A percentile compares a stretch with the other conserved stretches of the same genome.
Evolutionary conservation across 2,329 filamentous ascomycete species (phyloP).

Genomic region (Fusarium buharicum): DNA sequence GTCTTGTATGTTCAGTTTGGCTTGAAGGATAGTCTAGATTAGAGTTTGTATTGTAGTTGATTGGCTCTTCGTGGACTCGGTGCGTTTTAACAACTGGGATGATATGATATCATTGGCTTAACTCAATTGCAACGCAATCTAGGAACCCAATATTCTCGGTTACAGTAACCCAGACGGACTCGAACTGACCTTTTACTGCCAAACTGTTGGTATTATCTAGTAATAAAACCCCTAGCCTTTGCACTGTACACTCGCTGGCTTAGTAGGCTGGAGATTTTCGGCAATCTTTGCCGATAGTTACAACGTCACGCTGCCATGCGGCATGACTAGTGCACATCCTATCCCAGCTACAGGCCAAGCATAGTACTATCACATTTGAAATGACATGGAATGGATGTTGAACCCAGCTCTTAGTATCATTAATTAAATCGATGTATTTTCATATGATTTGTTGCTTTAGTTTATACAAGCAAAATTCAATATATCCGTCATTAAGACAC

Average conservation of each 20-base stretch:
- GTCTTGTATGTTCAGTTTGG: too few species aligned
- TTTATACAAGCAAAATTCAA: too few species aligned
- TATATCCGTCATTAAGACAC: not conserved
- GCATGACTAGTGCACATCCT: slow-evolving; percentile 16
- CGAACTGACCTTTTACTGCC: not conserved
- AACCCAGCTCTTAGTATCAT: not conserved
- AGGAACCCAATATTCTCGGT: too few species aligned
- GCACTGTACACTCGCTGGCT: not conserved
- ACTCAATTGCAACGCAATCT: too few species aligned
- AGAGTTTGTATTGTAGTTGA: too few species aligned
- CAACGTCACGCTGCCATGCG: slow-evolving; percentile 13
- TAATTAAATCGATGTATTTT: too few species aligned
- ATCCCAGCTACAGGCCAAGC: slow-evolving; percentile 2
- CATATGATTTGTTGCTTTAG: not conserved
- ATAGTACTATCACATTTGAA: not conserved
- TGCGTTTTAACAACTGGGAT: too few species aligned
- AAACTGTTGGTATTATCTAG: not conserved
- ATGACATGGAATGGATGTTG: not conserved
- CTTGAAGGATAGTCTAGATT: too few species aligned
- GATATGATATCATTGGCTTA: too few species aligned
- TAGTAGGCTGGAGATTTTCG: not conserved
- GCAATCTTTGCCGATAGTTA: not conserved
- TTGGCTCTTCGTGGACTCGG: too few species aligned
- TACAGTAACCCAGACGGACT: too few species aligned
- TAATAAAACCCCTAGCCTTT: not conserved